Conservation (phyloP, 2,329 filamentous ascomycete species). For the Lecanicillium sp. region DNA sequence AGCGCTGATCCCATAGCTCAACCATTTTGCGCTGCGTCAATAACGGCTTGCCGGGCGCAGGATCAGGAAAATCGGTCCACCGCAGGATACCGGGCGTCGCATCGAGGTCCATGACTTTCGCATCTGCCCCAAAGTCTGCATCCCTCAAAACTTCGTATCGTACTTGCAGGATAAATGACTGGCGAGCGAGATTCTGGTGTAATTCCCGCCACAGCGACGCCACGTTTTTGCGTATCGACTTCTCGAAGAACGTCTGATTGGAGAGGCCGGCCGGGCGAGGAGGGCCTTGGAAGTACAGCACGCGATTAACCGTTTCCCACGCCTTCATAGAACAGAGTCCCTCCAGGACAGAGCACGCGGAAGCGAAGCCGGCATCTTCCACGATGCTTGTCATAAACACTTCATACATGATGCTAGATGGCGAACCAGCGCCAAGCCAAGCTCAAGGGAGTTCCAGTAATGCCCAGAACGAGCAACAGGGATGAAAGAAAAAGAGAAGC, state of each 20-base stretch:
- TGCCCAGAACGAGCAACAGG: no score
- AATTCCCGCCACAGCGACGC: slow-evolving; percentile 46
- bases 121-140: slow-evolving; percentile 37
- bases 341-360: slow-evolving; percentile 46
- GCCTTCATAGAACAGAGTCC: slow-evolving; percentile 53
- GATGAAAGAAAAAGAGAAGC: no score
- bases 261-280: slow-evolving; percentile 39
- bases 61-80: slow-evolving; percentile 58
- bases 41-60: slow-evolving; percentile 38
- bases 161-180: slow-evolving; percentile 52
- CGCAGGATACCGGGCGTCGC: slow-evolving; percentile 41
- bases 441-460: no score
- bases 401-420: slow-evolving; percentile 44
- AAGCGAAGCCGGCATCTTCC: slow-evolving; percentile 41
- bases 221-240: slow-evolving; percentile 32
- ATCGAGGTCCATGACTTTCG: slow-evolving; percentile 34
- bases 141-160: slow-evolving; percentile 48
- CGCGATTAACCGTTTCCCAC: slow-evolving; percentile 42
- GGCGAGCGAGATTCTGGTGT: slow-evolving; percentile 47
- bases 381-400: slow-evolving; percentile 52
- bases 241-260: slow-evolving; percentile 34
- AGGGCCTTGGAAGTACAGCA: slow-evolving; percentile 49
- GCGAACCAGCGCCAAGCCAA: not conserved
- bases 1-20: slow-evolving; percentile 48
- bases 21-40: slow-evolving; percentile 50